These are phyloP conservation scores for Bryopsis sp. DNA, from an alignment of 139 green algal genomes.

Conservation along the genomic window DNA sequence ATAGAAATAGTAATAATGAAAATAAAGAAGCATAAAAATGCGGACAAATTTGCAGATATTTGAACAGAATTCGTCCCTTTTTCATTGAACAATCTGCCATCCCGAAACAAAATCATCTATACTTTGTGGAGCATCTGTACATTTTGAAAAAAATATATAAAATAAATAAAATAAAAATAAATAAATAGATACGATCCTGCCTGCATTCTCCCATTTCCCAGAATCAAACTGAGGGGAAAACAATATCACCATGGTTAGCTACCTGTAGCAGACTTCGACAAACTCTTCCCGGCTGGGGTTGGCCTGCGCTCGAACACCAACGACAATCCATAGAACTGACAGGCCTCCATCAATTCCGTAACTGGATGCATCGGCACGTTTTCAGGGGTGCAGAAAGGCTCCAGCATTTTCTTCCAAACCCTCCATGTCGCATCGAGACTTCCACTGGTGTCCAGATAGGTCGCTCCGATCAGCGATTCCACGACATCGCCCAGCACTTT, in stretches of 20 bases:
- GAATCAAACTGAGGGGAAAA: too few relatives aligned
- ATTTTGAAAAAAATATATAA: too few relatives aligned
- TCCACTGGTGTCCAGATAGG: slow-evolving; percentile 9
- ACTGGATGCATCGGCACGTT: slow-evolving; percentile 36
- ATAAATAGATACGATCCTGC: too few relatives aligned
- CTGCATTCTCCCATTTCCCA: too few relatives aligned
- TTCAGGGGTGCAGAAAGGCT: slow-evolving; percentile 28
- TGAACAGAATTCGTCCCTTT: too few relatives aligned
- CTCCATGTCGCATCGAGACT: neutral
- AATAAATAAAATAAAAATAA: too few relatives aligned
- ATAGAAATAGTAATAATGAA: too few relatives aligned
- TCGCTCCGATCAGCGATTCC: slow-evolving; percentile 9
- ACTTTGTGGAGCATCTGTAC: neutral
- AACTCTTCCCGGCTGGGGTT: neutral
- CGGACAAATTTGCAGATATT: too few relatives aligned
- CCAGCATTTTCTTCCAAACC: slow-evolving; percentile 20
- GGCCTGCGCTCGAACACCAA: neutral
- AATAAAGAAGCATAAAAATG: too few relatives aligned
- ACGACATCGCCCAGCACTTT: slow-evolving; percentile 16
- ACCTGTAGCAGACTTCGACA: neutral
- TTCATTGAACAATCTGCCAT: too few relatives aligned
- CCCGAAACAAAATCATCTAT: too few relatives aligned
- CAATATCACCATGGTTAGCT: neutral
- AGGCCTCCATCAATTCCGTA: neutral
- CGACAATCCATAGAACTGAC: neutral